These are phyloP conservation scores for Pythium guiyangense DNA, from an alignment of 352 stramenopile genomes.

Conservation along the genomic window DNA sequence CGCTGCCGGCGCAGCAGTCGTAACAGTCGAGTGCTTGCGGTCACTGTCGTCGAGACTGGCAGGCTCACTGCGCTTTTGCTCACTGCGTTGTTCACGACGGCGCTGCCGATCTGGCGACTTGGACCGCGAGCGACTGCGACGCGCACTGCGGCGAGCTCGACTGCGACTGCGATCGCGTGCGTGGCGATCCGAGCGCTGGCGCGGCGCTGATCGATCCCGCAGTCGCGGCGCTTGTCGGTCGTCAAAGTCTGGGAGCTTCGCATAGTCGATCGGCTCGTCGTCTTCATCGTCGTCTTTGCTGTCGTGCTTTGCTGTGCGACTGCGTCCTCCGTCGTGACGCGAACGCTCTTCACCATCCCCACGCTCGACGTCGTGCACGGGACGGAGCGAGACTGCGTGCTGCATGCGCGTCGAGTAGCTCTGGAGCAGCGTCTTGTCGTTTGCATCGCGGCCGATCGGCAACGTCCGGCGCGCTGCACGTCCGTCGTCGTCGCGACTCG, in stretches of 20 bases:
- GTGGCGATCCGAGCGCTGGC: not conserved
- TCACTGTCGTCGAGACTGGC: not conserved
- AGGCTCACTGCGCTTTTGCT: not conserved
- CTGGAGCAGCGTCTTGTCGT: slow-evolving; percentile 52
- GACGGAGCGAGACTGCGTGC: slow-evolving; percentile 31
- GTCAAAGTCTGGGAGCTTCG: slow-evolving; percentile 69
- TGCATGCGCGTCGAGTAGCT: slow-evolving; percentile 65
- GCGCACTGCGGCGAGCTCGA: slow-evolving; percentile 12
- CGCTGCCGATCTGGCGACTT: slow-evolving; percentile 7
- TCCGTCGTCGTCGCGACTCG: slow-evolving; percentile 1
- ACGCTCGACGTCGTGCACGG: slow-evolving; percentile 10
- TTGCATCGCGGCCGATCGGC: slow-evolving; percentile 43
- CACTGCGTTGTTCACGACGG: slow-evolving; percentile 1
- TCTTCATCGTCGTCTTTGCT: slow-evolving; percentile 30
- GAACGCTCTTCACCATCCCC: slow-evolving; percentile 4
- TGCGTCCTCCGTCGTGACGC: not conserved
- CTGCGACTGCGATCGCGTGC: slow-evolving; percentile 33
- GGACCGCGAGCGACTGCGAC: slow-evolving; percentile 21
- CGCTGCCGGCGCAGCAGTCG: not conserved
- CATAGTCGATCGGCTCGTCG: slow-evolving; percentile 75
- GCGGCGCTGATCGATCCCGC: not conserved
- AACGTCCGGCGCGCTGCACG: slow-evolving; percentile 17
- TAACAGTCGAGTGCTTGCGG: not conserved
- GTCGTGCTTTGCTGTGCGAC: not conserved
- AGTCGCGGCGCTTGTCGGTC: slow-evolving; percentile 18